A percentile compares a stretch with the other conserved stretches of the same genome.
Evolutionary conservation across 1,139 yeast species (phyloP).

Genomic region (Arxiozyma heterogenica): DNA sequence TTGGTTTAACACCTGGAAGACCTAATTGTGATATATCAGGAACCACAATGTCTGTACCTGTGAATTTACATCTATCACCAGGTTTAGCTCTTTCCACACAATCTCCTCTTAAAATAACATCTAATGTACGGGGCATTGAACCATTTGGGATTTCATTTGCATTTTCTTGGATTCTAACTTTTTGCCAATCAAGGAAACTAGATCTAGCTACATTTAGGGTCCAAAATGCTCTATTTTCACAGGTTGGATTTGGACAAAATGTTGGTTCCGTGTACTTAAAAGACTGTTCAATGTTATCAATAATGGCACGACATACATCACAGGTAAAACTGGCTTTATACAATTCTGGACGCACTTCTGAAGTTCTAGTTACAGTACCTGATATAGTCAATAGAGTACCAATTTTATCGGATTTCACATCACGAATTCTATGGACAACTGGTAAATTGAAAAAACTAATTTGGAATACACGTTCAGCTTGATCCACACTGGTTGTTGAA

Average conservation of each 20-base stretch:
- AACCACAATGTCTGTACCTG: conserved; percentile 91
- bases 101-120: conserved; percentile 88
- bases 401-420: conserved; percentile 77
- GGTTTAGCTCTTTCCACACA: conserved; percentile 95
- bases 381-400: conserved; percentile 80
- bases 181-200: conserved; percentile 94
- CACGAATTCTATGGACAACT: conserved; percentile 75
- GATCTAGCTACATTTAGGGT: conserved; percentile 75
- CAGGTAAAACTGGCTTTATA: conserved; percentile 83
- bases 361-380: conserved; percentile 94
- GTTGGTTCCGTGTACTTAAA: conserved; percentile 95
- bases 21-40: conserved; percentile 95
- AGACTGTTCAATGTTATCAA: conserved; percentile 86
- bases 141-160: conserved; percentile 96
- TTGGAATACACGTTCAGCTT: conserved; percentile 69
- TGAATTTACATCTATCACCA: conserved; percentile 90
- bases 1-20: conserved; percentile 92
- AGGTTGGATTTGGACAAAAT: conserved; percentile 76
- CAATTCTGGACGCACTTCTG: conserved; percentile 94
- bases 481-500: conserved; percentile 21
- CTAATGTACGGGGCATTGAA: conserved; percentile 96
- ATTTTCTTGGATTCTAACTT: conserved; percentile 90
- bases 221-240: conserved; percentile 84
- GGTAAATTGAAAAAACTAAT: conserved; percentile 87
- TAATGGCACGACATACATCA: conserved; percentile 75